These are phyloP conservation scores for Ustilago nuda DNA, from an alignment of 1,284 basidiomycete species.

Conservation along the genomic window DNA sequence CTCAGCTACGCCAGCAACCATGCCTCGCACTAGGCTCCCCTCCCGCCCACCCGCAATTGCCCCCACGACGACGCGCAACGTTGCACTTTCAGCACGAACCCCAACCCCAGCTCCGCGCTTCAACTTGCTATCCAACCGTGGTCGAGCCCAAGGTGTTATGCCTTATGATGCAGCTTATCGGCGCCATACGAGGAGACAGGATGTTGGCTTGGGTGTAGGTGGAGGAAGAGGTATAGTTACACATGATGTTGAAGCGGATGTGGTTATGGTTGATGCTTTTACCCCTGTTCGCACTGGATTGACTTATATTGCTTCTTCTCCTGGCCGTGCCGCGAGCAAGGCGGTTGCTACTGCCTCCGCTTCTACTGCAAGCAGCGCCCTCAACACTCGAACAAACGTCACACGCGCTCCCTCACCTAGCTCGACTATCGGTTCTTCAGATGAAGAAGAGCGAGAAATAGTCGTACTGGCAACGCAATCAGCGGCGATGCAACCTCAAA, in stretches of 20 bases:
- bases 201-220: not conserved
- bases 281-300: not conserved
- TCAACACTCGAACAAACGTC: not conserved
- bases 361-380: not conserved
- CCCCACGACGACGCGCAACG: not conserved
- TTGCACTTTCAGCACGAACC: slow-evolving; percentile 4
- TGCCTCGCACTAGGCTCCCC: not conserved
- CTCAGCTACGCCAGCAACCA: not conserved
- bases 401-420: not conserved
- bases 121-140: not conserved
- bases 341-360: not conserved
- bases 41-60: not conserved
- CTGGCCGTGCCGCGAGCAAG: not conserved
- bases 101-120: slow-evolving; percentile 1
- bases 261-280: slow-evolving; percentile 5
- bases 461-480: too few relatives aligned
- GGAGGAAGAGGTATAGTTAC: not conserved
- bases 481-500: too few relatives aligned
- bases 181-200: not conserved
- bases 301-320: not conserved
- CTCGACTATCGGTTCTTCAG: too few relatives aligned
- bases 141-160: too few relatives aligned
- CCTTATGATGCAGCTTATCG: not conserved
- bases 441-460: too few relatives aligned
- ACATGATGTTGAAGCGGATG: not conserved